Base-by-base conservation (phyloP, 2,329 filamentous ascomycete genomes). In the Trichoderma afroharzianum region DNA sequence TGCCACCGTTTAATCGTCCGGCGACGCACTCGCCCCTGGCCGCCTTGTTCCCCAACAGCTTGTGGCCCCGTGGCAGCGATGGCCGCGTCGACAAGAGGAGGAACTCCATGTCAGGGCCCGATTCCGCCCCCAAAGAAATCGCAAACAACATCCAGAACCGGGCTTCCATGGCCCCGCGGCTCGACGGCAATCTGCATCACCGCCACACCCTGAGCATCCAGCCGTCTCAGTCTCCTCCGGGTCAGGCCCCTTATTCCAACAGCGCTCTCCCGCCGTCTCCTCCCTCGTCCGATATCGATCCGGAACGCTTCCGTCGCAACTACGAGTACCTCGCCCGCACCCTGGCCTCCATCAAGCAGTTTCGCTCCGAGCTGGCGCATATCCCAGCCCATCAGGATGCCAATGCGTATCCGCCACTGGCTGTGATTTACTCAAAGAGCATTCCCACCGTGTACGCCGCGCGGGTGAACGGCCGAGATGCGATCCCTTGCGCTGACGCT, bases 361-460 rank as follows among this genome's bases (percentile, higher is more conserved):
- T 97, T 86, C 95, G 96, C 73, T 81, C 88, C 73, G 92, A 95
- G 76, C 87, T 95, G 1, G 85, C 86, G 1, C 91, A 92, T 81
- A 83, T 84, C 1, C 83, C 90, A 0, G 75, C 80, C 1, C 90
- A 92, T 76, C 87, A 90, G 18, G 80, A 82, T 0, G 79, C 85
- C n/a, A 97, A 97, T 78, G 79, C 80, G 0, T 98, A 98, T 77
- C 95, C 95, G 3, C 95, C 95, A 0, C 85, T 93, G 14, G 90
- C 93, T 0, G 87, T 97, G 61, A 88, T 98, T 9, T 98, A 97
- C 81, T 92, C 93, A 70, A 97, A 97, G 80, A 90, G 90, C 28
- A 93, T 92, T 1, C 95, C 95, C 0, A 98, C 95, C 0, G 93
- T 97, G 1, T 94, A 91, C 78, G 94, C 92, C 0, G 93, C 93